phyloP scores from a whole-genome alignment of 2,329 filamentous ascomycete genomes.

The Coniochaeta hoffmannii region DNA sequence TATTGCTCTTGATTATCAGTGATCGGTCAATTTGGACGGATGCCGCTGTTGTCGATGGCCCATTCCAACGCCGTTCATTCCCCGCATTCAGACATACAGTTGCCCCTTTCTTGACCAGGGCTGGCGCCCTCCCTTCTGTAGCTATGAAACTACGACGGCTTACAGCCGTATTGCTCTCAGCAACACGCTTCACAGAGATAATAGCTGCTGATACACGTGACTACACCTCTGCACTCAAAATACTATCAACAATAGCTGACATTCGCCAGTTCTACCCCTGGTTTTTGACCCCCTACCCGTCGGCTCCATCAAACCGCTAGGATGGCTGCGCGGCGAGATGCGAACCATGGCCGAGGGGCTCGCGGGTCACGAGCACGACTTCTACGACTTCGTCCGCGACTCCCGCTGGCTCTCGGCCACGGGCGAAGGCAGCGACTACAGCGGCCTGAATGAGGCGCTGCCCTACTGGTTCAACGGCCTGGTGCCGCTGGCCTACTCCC shows the following conservation, averaged over 20 bases:
- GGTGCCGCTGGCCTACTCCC: conserved; percentile 45
- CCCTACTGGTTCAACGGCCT: conserved; percentile 56
- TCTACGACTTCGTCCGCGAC: conserved; percentile 44
- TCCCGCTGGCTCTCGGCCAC: conserved; percentile 35
- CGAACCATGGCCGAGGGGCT: conserved; percentile 40
- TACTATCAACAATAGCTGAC: background rate
- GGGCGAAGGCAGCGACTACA: conserved; percentile 42
- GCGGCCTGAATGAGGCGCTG: conserved; percentile 45
- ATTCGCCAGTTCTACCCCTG: conserved; percentile 20
- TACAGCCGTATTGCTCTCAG: background rate
- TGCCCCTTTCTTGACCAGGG: no score
- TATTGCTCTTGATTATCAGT: no score
- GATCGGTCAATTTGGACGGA: no score
- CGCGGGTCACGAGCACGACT: conserved; percentile 43
- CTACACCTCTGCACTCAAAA: background rate
- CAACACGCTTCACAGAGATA: background rate
- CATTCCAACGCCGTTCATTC: no score
- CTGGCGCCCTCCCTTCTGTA: background rate
- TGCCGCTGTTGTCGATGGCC: no score
- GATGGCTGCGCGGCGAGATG: conserved; percentile 46
- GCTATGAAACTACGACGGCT: background rate
- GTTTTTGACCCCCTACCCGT: conserved; percentile 33
- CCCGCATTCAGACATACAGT: no score
- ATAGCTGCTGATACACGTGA: background rate
- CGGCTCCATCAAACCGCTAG: conserved; percentile 39